These are phyloP conservation scores for Floccularia luteovirens DNA, from an alignment of 768 basidiomycete genomes.

Conservation along the genomic window DNA sequence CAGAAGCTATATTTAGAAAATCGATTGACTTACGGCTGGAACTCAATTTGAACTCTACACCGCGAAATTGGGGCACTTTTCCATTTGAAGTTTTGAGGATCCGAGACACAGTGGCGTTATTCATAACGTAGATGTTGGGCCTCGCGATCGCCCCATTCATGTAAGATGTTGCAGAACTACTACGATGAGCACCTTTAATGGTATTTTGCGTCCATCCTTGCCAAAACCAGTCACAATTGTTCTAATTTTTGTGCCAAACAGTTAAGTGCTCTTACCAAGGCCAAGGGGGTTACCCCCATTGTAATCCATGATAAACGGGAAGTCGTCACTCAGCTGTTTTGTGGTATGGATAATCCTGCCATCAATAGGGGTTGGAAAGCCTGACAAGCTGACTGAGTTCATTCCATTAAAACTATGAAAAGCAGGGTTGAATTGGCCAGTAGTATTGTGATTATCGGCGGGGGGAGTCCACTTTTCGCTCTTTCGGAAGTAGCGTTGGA, in stretches of 20 bases:
- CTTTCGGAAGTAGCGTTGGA: constrained; percentile 18
- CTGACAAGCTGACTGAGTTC: constrained; percentile 16
- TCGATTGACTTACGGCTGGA: neutral
- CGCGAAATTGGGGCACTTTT: neutral
- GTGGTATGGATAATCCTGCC: constrained; percentile 17
- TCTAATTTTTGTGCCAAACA: neutral
- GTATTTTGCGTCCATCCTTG: constrained; percentile 17
- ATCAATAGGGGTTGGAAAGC: constrained; percentile 16
- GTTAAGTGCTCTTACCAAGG: constrained; percentile 14
- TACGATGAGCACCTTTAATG: constrained; percentile 9
- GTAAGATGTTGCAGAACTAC: constrained; percentile 19
- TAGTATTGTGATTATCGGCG: constrained; percentile 19
- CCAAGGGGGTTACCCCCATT: constrained; percentile 26
- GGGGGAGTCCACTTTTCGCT: constrained; percentile 22
- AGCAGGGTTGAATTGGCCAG: constrained; percentile 20
- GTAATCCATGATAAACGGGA: constrained; percentile 27
- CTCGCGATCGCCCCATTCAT: constrained; percentile 13
- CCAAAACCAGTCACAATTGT: neutral
- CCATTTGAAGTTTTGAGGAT: constrained; percentile 6
- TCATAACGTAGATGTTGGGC: constrained; percentile 16
- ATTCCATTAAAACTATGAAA: constrained; percentile 19
- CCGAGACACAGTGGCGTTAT: constrained; percentile 11
- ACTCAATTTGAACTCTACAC: constrained; percentile 3
- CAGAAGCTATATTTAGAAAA: neutral
- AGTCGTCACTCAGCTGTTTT: constrained; percentile 16